phyloP scores from a whole-genome alignment of 2,329 filamentous ascomycete species.

The Paecilomyces formosus region DNA sequence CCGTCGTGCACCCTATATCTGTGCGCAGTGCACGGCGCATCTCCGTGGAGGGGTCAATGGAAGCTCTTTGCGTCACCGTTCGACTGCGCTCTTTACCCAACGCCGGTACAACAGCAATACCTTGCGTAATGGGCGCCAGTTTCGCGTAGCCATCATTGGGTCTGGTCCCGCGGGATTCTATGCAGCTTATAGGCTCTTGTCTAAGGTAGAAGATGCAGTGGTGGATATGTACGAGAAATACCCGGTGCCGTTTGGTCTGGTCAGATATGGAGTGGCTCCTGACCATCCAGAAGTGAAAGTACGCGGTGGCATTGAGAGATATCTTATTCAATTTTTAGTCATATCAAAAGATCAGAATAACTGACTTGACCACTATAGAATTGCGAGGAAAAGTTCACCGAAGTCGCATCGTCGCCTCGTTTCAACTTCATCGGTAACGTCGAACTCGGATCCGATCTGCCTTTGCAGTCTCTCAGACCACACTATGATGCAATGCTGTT shows the following conservation, averaged over 20 bases:
- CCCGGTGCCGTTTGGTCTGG: conserved; percentile 86
- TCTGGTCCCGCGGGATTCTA: conserved; percentile 97
- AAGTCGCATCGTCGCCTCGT: conserved; percentile 71
- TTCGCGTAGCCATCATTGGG: conserved; percentile 81
- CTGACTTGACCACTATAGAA: conserved; percentile 51
- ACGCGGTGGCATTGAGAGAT: conserved; percentile 13
- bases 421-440: conserved; percentile 93
- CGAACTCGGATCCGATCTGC: conserved; percentile 63
- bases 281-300: conserved; percentile 99
- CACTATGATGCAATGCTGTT: conserved; percentile 92
- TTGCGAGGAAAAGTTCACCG: conserved; percentile 86
- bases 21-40: conserved; percentile 21
- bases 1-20: conserved; percentile 16
- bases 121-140: conserved; percentile 40
- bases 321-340: not conserved
- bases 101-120: conserved; percentile 23
- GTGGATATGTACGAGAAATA: conserved; percentile 96
- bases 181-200: conserved; percentile 76
- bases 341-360: conserved; percentile 3
- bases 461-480: conserved; percentile 60
- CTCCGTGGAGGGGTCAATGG: not conserved
- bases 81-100: conserved; percentile 7
- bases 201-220: conserved; percentile 60
- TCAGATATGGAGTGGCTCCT: conserved; percentile 91
- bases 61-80: not conserved